Conservation (phyloP, 176 grass and related monocot species). For the Triticum monococcum region DNA sequence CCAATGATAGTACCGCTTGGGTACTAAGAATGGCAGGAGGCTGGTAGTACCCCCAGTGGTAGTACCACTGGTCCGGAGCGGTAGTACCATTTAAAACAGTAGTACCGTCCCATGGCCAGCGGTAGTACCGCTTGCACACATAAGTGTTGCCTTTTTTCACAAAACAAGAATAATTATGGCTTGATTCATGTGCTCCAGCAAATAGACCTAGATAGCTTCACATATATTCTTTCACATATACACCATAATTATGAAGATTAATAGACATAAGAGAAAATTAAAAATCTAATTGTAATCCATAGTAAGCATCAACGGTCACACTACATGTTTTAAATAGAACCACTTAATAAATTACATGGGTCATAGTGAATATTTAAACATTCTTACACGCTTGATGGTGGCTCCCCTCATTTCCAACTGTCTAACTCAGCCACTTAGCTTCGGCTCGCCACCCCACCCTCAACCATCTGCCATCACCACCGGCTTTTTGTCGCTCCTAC, state of each 20-base stretch:
- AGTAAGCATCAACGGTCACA: neutral
- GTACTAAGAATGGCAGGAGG: no score
- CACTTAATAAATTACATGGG: neutral
- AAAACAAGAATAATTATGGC: no score
- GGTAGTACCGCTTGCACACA: no score
- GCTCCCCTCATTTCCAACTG: no score
- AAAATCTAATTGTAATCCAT: neutral
- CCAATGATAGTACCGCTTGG: no score
- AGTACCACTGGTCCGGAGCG: no score
- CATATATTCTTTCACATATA: neutral
- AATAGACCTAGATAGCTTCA: neutral
- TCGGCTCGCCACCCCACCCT: neutral
- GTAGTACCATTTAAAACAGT: no score
- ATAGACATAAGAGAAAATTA: neutral
- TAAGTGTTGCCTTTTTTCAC: no score
- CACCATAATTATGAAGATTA: neutral
- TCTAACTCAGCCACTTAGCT: no score
- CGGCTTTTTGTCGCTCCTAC: no score
- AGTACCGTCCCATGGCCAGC: no score
- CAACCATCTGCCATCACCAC: neutral
- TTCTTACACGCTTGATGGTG: neutral
- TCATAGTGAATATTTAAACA: neutral
- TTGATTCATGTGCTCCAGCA: neutral
- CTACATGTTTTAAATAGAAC: neutral
- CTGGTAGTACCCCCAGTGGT: no score